Conservation (phyloP, 495 filamentous ascomycete species). For the Lentithecium fluviatile region DNA sequence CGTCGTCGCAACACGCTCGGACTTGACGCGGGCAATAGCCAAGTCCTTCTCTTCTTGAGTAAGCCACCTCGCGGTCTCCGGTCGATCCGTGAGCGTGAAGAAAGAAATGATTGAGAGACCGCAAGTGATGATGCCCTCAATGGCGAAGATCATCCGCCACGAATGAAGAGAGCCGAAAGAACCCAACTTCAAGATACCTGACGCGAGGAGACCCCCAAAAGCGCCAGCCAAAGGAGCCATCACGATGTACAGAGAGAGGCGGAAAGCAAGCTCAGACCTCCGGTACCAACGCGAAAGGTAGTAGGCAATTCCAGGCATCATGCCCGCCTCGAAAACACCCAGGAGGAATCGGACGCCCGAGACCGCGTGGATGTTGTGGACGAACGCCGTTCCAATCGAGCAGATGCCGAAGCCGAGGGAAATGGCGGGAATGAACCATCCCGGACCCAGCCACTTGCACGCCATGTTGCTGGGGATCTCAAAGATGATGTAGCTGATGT, state of each 20-base stretch:
- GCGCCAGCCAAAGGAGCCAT: conserved; percentile 69
- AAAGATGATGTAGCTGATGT: conserved; percentile 42
- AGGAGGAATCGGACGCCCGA: conserved; percentile 56
- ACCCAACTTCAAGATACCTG: conserved; percentile 51
- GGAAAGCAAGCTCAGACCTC: conserved; percentile 64
- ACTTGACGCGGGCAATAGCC: conserved; percentile 49
- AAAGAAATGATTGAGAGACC: conserved; percentile 33
- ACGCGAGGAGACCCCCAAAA: conserved; percentile 68
- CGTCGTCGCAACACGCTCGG: conserved; percentile 65
- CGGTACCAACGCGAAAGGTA: conserved; percentile 72
- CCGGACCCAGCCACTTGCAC: conserved; percentile 53
- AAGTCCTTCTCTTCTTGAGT: conserved; percentile 38
- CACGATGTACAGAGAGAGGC: conserved; percentile 51
- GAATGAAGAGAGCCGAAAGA: conserved; percentile 46
- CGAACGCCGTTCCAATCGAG: conserved; percentile 51
- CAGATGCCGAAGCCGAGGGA: conserved; percentile 53
- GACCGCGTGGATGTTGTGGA: conserved; percentile 44
- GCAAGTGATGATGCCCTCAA: conserved; percentile 40
- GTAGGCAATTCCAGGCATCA: conserved; percentile 73
- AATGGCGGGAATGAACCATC: conserved; percentile 52
- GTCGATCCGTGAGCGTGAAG: conserved; percentile 37
- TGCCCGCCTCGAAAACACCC: conserved; percentile 58
- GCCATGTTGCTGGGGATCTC: conserved; percentile 45
- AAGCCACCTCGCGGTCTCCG: conserved; percentile 36
- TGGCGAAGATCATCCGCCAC: conserved; percentile 41